These are phyloP conservation scores for Leucocoprinus leucothites DNA, from an alignment of 768 basidiomycete genomes.

Conservation along the genomic window DNA sequence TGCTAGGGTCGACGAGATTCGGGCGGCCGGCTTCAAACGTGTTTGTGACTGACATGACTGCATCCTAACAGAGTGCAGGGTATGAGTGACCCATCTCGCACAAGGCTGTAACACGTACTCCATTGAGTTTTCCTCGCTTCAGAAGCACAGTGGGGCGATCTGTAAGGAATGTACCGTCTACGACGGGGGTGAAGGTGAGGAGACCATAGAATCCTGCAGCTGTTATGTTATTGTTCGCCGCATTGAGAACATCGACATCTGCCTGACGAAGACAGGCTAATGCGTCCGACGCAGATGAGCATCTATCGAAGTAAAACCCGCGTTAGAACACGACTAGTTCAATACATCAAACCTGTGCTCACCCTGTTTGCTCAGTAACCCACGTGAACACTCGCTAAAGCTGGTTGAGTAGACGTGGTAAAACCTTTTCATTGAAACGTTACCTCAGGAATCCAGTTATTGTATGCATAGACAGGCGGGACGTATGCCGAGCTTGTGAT, in stretches of 20 bases:
- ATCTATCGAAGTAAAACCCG: conserved; percentile 22
- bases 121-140: conserved; percentile 32
- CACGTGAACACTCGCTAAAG: conserved; percentile 30
- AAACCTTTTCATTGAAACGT: neutral
- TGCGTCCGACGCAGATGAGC: conserved; percentile 27
- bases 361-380: conserved; percentile 34
- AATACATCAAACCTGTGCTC: neutral
- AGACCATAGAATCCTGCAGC: conserved; percentile 34
- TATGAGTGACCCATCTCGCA: too few species aligned
- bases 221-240: conserved; percentile 29
- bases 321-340: neutral
- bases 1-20: neutral
- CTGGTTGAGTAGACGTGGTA: neutral
- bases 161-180: conserved; percentile 44
- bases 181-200: conserved; percentile 39
- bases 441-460: conserved; percentile 38
- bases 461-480: conserved; percentile 40
- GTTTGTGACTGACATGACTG: conserved; percentile 19
- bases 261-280: conserved; percentile 37
- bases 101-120: conserved; percentile 1
- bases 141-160: conserved; percentile 37
- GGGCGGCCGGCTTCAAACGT: too few species aligned
- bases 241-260: conserved; percentile 27
- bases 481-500: conserved; percentile 42
- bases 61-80: neutral